These are phyloP conservation scores for Penicillium sp. DNA, from an alignment of 2,329 filamentous ascomycete species.

Conservation along the genomic window DNA sequence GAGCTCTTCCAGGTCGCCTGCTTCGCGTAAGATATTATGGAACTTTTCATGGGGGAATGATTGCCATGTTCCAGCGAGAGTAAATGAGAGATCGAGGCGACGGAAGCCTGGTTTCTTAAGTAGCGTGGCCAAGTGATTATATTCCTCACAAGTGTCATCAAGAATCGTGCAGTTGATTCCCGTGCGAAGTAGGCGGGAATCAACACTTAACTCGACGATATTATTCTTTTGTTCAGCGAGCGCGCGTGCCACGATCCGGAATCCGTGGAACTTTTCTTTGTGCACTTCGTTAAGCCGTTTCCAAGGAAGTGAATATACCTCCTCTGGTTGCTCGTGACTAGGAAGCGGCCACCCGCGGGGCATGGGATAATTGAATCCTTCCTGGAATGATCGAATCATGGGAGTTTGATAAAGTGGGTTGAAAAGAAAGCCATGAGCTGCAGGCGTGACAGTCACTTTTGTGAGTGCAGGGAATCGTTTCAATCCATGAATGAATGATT, in stretches of 20 bases:
- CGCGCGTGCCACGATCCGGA: conserved; percentile 28
- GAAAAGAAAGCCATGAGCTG: conserved; percentile 41
- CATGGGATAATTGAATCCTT: conserved; percentile 43
- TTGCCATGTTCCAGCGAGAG: background rate
- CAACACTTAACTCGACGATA: conserved; percentile 39
- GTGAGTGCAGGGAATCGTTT: conserved; percentile 33
- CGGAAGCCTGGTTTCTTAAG: conserved; percentile 28
- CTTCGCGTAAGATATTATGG: background rate
- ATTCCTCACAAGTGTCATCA: conserved; percentile 23
- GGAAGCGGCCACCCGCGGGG: conserved; percentile 34
- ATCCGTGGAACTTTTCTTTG: conserved; percentile 33
- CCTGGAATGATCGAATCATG: conserved; percentile 44
- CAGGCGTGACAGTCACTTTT: conserved; percentile 43
- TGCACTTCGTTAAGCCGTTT: conserved; percentile 4
- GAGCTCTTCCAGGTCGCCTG: background rate
- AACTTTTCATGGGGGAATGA: background rate
- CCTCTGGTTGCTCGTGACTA: background rate
- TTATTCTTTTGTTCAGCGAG: conserved; percentile 25
- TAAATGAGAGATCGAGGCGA: conserved; percentile 32
- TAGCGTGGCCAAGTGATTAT: conserved; percentile 23
- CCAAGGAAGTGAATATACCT: background rate
- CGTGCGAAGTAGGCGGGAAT: conserved; percentile 30
- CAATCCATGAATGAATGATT: conserved; percentile 37
- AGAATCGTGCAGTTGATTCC: conserved; percentile 33
- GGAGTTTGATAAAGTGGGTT: conserved; percentile 45